Evolutionary conservation across 352 stramenopile genomes (phyloP).

Genomic region (Phytophthora pistaciae): DNA sequence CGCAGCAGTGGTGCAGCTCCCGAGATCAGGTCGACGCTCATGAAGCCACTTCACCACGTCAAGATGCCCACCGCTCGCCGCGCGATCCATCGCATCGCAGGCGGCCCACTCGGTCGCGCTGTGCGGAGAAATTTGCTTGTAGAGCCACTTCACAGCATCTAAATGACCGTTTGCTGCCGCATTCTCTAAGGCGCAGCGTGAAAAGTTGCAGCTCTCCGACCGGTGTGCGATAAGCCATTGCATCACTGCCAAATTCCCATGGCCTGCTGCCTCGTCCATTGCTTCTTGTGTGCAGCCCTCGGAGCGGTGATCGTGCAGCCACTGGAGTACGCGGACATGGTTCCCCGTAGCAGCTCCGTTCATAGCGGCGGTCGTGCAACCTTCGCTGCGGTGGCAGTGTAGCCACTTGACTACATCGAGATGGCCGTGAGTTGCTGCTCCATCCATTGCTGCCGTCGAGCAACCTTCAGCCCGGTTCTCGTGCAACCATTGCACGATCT

Average conservation of each 20-base stretch:
- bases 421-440: slow-evolving; percentile 35
- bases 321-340: slow-evolving; percentile 33
- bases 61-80: slow-evolving; percentile 38
- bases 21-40: slow-evolving; percentile 22
- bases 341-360: slow-evolving; percentile 32
- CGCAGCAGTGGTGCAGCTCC: slow-evolving; percentile 36
- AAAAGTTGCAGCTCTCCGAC: slow-evolving; percentile 20
- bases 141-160: slow-evolving; percentile 24
- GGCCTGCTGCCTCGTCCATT: slow-evolving; percentile 16
- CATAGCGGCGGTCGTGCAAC: slow-evolving; percentile 40
- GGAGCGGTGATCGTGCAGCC: slow-evolving; percentile 30
- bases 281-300: slow-evolving; percentile 29
- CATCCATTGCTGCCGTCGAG: slow-evolving; percentile 39
- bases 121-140: slow-evolving; percentile 8
- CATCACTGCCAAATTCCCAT: slow-evolving; percentile 25
- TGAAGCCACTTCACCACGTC: slow-evolving; percentile 47
- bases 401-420: slow-evolving; percentile 46
- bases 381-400: slow-evolving; percentile 36
- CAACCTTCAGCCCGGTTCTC: slow-evolving; percentile 27
- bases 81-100: slow-evolving; percentile 42
- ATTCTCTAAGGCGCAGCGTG: slow-evolving; percentile 22
- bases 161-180: slow-evolving; percentile 24
- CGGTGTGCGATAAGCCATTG: slow-evolving; percentile 35
- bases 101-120: slow-evolving; percentile 15
- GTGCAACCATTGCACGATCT: slow-evolving; percentile 36